Evolutionary conservation across 1,284 basidiomycete species (phyloP).

Genomic region (Pseudozyma sp.): DNA sequence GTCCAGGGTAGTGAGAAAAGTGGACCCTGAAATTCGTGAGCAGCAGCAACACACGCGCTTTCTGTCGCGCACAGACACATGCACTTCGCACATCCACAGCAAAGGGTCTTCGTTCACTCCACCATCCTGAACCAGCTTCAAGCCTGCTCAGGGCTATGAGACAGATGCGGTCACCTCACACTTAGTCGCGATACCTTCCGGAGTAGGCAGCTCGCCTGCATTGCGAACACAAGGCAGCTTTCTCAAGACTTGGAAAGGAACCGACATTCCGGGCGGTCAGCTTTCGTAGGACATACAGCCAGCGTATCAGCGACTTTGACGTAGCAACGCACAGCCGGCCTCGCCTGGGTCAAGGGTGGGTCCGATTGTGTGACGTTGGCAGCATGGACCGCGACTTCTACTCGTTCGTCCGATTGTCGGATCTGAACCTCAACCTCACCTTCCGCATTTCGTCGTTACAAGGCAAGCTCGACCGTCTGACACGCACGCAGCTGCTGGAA

Average conservation of each 20-base stretch:
- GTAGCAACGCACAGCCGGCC: no score
- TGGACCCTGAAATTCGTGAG: slow-evolving; percentile 11
- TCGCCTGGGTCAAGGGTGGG: no score
- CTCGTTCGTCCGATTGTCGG: slow-evolving; percentile 61
- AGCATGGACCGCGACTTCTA: slow-evolving; percentile 63
- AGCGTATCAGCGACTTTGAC: no score
- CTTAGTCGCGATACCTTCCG: no score
- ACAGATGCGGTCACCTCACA: no score
- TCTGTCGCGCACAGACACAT: slow-evolving; percentile 12
- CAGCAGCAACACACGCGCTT: slow-evolving; percentile 2
- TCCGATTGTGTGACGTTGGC: background rate
- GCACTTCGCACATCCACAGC: background rate
- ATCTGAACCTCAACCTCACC: slow-evolving; percentile 52
- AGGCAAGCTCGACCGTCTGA: slow-evolving; percentile 47
- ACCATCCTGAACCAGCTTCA: slow-evolving; percentile 1
- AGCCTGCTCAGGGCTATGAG: background rate
- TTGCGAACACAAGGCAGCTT: no score
- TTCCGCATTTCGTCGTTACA: slow-evolving; percentile 58
- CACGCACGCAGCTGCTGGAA: slow-evolving; percentile 43
- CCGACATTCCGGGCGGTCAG: no score
- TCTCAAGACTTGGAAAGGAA: no score
- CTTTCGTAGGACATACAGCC: no score
- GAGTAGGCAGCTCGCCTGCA: no score
- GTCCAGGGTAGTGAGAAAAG: background rate
- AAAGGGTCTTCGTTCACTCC: slow-evolving; percentile 2